Conservation (phyloP, 129 eudicot species). For the Chrysanthemum seticuspe region DNA sequence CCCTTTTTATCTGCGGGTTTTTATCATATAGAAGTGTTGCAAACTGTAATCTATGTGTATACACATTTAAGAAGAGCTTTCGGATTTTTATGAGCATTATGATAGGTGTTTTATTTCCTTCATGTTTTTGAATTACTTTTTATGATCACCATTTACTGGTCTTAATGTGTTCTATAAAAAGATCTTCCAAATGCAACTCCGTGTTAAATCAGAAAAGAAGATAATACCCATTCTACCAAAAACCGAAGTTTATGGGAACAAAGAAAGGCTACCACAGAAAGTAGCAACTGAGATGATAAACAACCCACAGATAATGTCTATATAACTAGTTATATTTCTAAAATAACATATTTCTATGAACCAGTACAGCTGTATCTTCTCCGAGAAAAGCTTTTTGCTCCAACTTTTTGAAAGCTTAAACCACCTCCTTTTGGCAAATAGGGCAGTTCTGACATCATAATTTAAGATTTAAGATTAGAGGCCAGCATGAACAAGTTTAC, state of each 20-base stretch:
- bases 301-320: slow-evolving; percentile 5
- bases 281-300: slow-evolving; percentile 16
- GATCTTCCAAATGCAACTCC: no score
- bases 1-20: slow-evolving; percentile 9
- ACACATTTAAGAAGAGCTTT: slow-evolving; percentile 19
- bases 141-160: neutral
- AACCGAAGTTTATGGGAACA: neutral
- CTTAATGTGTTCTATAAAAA: no score
- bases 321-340: neutral
- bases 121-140: neutral
- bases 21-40: slow-evolving; percentile 12
- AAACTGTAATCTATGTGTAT: slow-evolving; percentile 19
- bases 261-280: slow-evolving; percentile 1
- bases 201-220: no score
- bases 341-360: neutral
- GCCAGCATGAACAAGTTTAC: slow-evolving; percentile 1
- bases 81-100: neutral
- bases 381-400: slow-evolving; percentile 28
- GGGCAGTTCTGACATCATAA: slow-evolving; percentile 56
- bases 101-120: neutral
- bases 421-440: slow-evolving; percentile 65
- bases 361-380: slow-evolving; percentile 12
- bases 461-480: neutral
- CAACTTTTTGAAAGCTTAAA: slow-evolving; percentile 30
- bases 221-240: no score